These are phyloP conservation scores for Septoria linicola DNA, from an alignment of 2,329 filamentous ascomycete genomes.

Conservation along the genomic window DNA sequence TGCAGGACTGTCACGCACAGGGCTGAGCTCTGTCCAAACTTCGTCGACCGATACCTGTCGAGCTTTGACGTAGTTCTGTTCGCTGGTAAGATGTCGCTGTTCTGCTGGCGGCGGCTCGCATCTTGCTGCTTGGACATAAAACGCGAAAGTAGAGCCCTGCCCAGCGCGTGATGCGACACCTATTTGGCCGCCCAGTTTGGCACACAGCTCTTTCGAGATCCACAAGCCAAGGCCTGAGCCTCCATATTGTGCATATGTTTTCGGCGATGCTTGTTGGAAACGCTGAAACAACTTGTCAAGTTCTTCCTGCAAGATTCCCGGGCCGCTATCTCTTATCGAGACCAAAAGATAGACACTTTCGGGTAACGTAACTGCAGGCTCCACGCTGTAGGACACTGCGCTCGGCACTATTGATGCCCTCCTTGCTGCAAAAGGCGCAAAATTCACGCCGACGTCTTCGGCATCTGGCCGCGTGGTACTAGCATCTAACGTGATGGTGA, in stretches of 20 bases:
- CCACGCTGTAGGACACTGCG: background rate
- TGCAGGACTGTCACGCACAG: background rate
- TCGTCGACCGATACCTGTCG: conserved; percentile 50
- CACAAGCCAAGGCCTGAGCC: conserved; percentile 69
- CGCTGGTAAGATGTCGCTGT: background rate
- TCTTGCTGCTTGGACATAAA: conserved; percentile 63
- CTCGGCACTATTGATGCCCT: too few species aligned
- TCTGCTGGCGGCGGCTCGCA: conserved; percentile 40
- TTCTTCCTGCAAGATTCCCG: conserved; percentile 62
- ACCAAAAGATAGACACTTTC: conserved; percentile 60
- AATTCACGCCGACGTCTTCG: conserved; percentile 4
- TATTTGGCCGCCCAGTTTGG: conserved; percentile 68
- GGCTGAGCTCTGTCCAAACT: background rate
- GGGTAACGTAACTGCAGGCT: background rate
- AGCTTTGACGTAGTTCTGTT: conserved; percentile 55
- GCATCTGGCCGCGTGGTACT: conserved; percentile 4
- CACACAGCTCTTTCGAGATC: conserved; percentile 64
- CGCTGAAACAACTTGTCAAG: conserved; percentile 71
- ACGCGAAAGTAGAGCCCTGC: conserved; percentile 63
- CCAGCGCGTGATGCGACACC: conserved; percentile 55
- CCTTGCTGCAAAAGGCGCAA: background rate
- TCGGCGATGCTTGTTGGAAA: conserved; percentile 71
- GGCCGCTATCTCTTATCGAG: conserved; percentile 72
- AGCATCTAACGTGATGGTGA: conserved; percentile 34
- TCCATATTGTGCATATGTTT: conserved; percentile 67